Evolutionary conservation across 495 filamentous ascomycete species (phyloP).

Genomic region (Friedmanniomyces endolithicus): DNA sequence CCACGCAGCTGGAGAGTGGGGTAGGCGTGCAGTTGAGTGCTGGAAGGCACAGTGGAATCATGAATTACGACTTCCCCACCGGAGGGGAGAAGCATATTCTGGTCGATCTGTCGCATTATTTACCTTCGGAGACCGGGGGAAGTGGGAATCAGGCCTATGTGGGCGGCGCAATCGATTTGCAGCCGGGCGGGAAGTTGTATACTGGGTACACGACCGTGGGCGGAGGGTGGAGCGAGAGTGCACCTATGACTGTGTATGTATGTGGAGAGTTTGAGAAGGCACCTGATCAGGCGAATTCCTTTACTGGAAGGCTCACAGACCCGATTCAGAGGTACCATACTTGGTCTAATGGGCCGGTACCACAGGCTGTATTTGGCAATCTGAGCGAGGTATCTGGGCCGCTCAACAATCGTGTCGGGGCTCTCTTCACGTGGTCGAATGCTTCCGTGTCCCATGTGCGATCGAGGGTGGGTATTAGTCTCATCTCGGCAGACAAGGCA

Average conservation of each 20-base stretch:
- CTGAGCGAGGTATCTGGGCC: conserved; percentile 22
- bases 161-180: conserved; percentile 24
- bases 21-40: conserved; percentile 24
- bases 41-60: conserved; percentile 21
- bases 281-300: conserved; percentile 21
- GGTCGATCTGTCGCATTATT: conserved; percentile 28
- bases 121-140: conserved; percentile 21
- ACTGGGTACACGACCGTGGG: conserved; percentile 23
- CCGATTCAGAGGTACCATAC: conserved; percentile 20
- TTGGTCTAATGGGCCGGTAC: conserved; percentile 11
- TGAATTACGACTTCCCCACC: conserved; percentile 24
- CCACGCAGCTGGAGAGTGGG: conserved; percentile 24
- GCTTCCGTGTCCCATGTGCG: conserved; percentile 10
- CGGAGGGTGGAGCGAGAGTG: conserved; percentile 22
- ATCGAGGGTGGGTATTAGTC: conserved; percentile 28
- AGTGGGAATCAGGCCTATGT: conserved; percentile 25
- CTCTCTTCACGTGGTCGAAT: conserved; percentile 26
- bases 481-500: conserved; percentile 28
- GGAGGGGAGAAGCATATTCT: conserved; percentile 22
- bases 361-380: conserved; percentile 21
- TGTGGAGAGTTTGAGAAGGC: conserved; percentile 28
- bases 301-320: conserved; percentile 26
- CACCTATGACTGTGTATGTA: conserved; percentile 26
- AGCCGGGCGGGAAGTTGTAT: conserved; percentile 20
- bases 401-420: conserved; percentile 24